Percentiles rank a stretch among this genome's conserved stretches.
Conservation (phyloP, 257 asterid genomes). For the Anisodus tanguticus region DNA sequence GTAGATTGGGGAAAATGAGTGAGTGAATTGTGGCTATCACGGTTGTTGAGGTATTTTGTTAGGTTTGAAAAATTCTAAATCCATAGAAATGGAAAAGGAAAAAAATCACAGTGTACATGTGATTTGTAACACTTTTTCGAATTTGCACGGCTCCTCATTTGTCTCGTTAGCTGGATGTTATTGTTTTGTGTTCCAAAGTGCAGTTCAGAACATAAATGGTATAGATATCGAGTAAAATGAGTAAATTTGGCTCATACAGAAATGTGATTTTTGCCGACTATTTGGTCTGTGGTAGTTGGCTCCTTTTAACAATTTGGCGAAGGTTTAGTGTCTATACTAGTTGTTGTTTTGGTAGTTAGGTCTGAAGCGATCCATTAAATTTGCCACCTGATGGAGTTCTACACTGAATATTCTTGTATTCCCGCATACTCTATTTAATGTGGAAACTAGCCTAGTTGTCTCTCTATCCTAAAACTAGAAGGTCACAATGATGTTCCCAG, state of each 20-base stretch:
- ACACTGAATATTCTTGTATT: neutral
- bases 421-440: conserved; percentile 15
- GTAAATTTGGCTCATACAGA: neutral
- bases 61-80: neutral
- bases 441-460: neutral
- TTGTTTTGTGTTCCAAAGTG: neutral
- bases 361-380: neutral
- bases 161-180: neutral
- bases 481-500: too few species aligned
- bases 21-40: neutral
- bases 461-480: conserved; percentile 3
- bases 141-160: neutral
- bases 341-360: neutral
- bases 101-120: neutral
- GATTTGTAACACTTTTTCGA: neutral
- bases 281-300: neutral
- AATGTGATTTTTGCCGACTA: neutral
- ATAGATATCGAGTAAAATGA: neutral
- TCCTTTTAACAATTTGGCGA: neutral
- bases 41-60: conserved; percentile 22
- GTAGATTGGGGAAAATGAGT: neutral
- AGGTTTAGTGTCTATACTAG: conserved; percentile 2
- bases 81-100: neutral
- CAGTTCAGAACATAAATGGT: neutral
- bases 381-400: conserved; percentile 11